Percentiles rank a stretch among this genome's conserved stretches.
Conservation (phyloP, 148 eudicot species). For the Persicaria maculosa region DNA sequence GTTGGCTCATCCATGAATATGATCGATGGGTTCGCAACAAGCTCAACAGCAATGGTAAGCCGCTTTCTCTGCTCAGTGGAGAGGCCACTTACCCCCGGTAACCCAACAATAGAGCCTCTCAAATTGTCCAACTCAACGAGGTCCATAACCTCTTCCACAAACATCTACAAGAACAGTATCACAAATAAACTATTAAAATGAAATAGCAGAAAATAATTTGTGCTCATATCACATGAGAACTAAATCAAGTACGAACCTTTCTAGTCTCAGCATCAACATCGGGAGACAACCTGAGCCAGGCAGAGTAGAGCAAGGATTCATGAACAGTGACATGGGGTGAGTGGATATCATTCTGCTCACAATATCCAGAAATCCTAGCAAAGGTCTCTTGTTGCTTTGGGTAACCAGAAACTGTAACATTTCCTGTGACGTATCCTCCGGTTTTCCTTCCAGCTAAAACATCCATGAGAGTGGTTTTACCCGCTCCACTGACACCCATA, state of each 20-base stretch:
- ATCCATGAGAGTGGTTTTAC: conserved; percentile 93
- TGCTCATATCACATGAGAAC: not conserved
- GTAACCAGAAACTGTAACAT: conserved; percentile 63
- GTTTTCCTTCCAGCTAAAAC: conserved; percentile 80
- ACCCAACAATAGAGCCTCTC: conserved; percentile 47
- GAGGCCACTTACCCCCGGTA: conserved; percentile 67
- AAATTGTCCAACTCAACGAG: conserved; percentile 50
- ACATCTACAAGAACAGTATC: conserved; percentile 31
- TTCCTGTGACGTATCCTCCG: conserved; percentile 69
- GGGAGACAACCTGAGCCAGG: conserved; percentile 66
- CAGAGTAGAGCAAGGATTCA: conserved; percentile 68
- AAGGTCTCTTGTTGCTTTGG: conserved; percentile 79
- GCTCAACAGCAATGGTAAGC: conserved; percentile 72
- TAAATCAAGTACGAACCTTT: conserved; percentile 35
- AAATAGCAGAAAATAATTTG: not conserved
- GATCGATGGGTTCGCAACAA: conserved; percentile 80
- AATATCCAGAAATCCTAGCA: conserved; percentile 73
- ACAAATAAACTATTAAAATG: not conserved
- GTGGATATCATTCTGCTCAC: conserved; percentile 86
- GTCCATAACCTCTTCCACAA: conserved; percentile 63
- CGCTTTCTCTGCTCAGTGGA: conserved; percentile 76
- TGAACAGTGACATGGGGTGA: conserved; percentile 77
- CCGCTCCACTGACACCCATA: conserved; percentile 91
- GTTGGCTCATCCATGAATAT: conserved; percentile 94
- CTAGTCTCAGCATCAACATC: conserved; percentile 45